Percentiles rank a stretch among this genome's conserved stretches.
Evolutionary conservation across 139 green algal genomes (phyloP).

Genomic region (Asterochloris sp.): DNA sequence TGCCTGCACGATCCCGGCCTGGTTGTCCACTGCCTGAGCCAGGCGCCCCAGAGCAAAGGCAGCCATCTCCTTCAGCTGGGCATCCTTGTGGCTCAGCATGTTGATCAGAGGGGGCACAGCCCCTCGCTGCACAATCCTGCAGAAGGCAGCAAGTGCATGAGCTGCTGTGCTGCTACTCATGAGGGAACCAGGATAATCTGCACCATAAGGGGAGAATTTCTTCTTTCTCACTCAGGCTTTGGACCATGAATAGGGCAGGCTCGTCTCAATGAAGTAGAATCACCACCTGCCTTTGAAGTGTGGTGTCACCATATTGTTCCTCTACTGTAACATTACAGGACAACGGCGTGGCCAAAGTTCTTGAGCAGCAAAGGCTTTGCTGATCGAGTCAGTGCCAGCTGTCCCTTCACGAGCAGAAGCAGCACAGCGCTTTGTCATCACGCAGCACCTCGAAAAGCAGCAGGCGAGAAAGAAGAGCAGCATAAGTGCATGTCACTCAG

Average conservation of each 20-base stretch:
- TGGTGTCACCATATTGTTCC: too few species aligned
- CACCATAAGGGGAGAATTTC: too few species aligned
- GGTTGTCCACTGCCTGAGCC: conserved; percentile 93
- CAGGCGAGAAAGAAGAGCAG: background rate
- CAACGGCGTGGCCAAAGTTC: too few species aligned
- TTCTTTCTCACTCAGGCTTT: too few species aligned
- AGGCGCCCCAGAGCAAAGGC: conserved; percentile 95
- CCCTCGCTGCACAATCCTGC: conserved; percentile 76
- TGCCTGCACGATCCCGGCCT: conserved; percentile 46
- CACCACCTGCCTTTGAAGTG: too few species aligned
- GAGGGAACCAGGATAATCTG: background rate
- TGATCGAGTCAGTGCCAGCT: too few species aligned
- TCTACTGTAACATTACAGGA: too few species aligned
- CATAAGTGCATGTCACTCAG: background rate
- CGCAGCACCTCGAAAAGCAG: background rate
- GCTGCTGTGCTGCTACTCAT: background rate
- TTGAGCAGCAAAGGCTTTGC: too few species aligned
- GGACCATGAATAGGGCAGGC: background rate
- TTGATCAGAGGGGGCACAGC: conserved; percentile 89
- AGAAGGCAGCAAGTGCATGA: too few species aligned
- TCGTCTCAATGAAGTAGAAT: background rate
- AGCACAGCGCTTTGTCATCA: too few species aligned
- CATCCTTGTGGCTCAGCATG: conserved; percentile 82
- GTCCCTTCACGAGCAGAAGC: too few species aligned
- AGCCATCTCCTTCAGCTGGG: conserved; percentile 92